A percentile compares a stretch with the other conserved stretches of the same genome.
phyloP scores from a whole-genome alignment of 805 yeast genomes.

The Cyberlindnera meyerae region DNA sequence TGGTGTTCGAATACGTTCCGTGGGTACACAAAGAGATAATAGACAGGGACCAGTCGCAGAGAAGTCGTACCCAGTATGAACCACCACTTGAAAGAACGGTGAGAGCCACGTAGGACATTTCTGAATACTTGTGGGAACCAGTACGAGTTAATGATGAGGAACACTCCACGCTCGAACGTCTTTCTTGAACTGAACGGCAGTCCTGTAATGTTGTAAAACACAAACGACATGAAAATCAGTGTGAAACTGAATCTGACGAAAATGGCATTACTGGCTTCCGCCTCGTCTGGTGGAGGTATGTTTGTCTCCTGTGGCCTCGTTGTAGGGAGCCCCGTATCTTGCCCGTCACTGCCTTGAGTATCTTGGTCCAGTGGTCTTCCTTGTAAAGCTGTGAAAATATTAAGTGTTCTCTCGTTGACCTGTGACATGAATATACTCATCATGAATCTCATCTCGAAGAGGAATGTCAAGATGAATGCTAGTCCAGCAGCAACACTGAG shows the following conservation, averaged over 20 bases:
- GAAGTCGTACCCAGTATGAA: slow-evolving; percentile 67
- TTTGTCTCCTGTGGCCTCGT: slow-evolving; percentile 19
- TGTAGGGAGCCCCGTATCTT: slow-evolving; percentile 16
- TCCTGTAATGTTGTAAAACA: slow-evolving; percentile 48
- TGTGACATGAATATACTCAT: slow-evolving; percentile 65
- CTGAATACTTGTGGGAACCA: slow-evolving; percentile 90
- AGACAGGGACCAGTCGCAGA: slow-evolving; percentile 58
- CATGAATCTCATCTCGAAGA: slow-evolving; percentile 74
- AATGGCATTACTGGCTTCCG: slow-evolving; percentile 50
- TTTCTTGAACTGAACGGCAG: slow-evolving; percentile 60
- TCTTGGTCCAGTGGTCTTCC: slow-evolving; percentile 46
- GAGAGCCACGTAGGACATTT: slow-evolving; percentile 63
- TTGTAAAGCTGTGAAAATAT: slow-evolving; percentile 60
- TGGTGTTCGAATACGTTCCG: slow-evolving; percentile 70
- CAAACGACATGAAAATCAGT: slow-evolving; percentile 49
- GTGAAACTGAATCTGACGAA: slow-evolving; percentile 53
- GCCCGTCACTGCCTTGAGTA: background rate
- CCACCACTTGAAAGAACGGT: slow-evolving; percentile 66
- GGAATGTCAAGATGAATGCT: slow-evolving; percentile 61
- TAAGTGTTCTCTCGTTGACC: slow-evolving; percentile 62
- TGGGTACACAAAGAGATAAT: slow-evolving; percentile 50
- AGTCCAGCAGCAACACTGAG: slow-evolving; percentile 66
- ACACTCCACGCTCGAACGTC: slow-evolving; percentile 50
- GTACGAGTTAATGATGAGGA: slow-evolving; percentile 56
- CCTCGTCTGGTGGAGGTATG: slow-evolving; percentile 38